Conservation (phyloP, 1,139 yeast species). For the Hansenula anomala region DNA sequence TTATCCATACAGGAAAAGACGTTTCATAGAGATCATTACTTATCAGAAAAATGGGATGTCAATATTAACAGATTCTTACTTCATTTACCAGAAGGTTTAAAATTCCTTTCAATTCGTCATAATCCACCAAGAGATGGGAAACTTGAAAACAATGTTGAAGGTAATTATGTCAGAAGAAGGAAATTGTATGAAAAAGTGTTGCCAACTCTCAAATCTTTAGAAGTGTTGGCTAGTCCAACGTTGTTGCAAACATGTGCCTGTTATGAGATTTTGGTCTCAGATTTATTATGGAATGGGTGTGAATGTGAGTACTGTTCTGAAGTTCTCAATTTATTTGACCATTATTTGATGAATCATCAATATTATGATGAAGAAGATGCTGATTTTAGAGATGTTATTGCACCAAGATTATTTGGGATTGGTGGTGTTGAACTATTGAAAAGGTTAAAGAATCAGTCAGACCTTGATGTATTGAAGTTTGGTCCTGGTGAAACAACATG, state of each 20-base stretch:
- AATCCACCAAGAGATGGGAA: slow-evolving; percentile 44
- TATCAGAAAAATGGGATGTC: slow-evolving; percentile 55
- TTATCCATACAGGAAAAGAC: slow-evolving; percentile 45
- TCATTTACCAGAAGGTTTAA: slow-evolving; percentile 31
- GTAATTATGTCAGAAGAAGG: slow-evolving; percentile 59
- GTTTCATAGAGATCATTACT: slow-evolving; percentile 40
- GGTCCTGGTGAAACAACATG: slow-evolving; percentile 28
- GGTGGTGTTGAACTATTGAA: slow-evolving; percentile 40
- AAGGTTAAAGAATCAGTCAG: slow-evolving; percentile 22
- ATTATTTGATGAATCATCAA: slow-evolving; percentile 56
- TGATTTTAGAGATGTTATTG: slow-evolving; percentile 53
- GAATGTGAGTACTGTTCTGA: slow-evolving; percentile 49
- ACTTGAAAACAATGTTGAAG: slow-evolving; percentile 60
- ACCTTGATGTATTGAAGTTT: slow-evolving; percentile 21
- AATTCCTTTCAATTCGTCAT: slow-evolving; percentile 44
- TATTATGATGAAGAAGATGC: slow-evolving; percentile 42
- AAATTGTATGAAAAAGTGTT: slow-evolving; percentile 42
- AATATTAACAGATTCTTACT: slow-evolving; percentile 40
- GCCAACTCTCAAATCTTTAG: slow-evolving; percentile 39
- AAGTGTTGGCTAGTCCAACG: slow-evolving; percentile 49
- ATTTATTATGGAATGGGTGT: slow-evolving; percentile 74
- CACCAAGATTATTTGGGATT: slow-evolving; percentile 50
- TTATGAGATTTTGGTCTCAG: slow-evolving; percentile 66
- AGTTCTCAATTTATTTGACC: slow-evolving; percentile 48
- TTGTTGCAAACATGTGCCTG: slow-evolving; percentile 55